Evolutionary conservation across 495 filamentous ascomycete genomes (phyloP), one percentile per base, ranked within the genome.

Genomic region (Aspergillus hancockii): DNA sequence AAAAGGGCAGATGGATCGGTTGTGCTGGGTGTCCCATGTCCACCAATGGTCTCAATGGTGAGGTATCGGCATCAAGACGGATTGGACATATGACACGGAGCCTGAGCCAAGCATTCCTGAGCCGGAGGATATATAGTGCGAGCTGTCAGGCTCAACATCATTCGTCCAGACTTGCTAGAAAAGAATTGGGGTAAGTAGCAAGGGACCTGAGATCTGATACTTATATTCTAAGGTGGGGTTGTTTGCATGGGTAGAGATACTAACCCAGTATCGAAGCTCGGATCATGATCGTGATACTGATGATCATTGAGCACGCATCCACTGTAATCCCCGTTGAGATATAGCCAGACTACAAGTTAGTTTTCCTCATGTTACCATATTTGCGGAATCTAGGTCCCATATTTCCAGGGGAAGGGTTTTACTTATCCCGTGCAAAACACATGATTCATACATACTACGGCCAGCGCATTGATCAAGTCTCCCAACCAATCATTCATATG

Each of bases 81-180:
- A 28, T 28, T 28, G 25, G 25, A 28, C 25, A 7, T 7, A 28
- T 28, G 25, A 28, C 18, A 21, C 19, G 19, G 21, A 23, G 19
- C 56, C 13, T 10, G 56, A 45, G 56, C 56, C 56, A 52, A 58
- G 56, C 56, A 58, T 58, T 58, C 56, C 56, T 55, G n/a, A 21
- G 23, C 13, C 30, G 52, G 34, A 43, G 18, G 40, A 18, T 43
- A 18, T 19, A 2, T 43, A 16, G 8, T 18, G 3, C 9, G 43
- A 47, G 43, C 19, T 47, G 43, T 47, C 19, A 23, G 8, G 10
- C 16, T 40, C 36, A 12, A 40, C 36, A n/a, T 40, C 25, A 28
- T 28, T 28, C 25, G 25, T 7, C 25, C 25, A 28, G 25, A 28
- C 7, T 28, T 28, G 25, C 25, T 3, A 28, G n/a, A 28, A 28